These are phyloP conservation scores for Clavispora vitiphila DNA, from an alignment of 805 yeast genomes.

Conservation along the genomic window DNA sequence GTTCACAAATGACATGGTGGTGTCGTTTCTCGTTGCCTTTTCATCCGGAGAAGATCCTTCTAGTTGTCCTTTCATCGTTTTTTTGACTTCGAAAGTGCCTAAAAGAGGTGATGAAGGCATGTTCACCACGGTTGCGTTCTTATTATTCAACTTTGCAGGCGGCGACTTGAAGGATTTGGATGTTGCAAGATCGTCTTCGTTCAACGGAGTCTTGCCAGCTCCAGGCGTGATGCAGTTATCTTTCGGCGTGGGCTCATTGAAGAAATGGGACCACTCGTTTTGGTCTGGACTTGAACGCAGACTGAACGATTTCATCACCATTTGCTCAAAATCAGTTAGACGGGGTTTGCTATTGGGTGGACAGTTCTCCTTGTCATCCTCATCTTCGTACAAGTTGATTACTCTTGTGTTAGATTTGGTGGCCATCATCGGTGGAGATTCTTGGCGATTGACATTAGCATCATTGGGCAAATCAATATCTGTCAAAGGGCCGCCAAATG, in stretches of 20 bases:
- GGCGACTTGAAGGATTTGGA: slow-evolving; percentile 28
- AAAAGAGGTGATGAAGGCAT: slow-evolving; percentile 41
- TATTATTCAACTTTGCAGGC: slow-evolving; percentile 16
- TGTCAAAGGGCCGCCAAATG: slow-evolving; percentile 42
- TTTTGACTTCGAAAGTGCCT: slow-evolving; percentile 10
- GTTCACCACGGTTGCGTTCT: slow-evolving; percentile 22
- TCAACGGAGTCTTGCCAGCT: slow-evolving; percentile 14
- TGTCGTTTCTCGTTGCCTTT: slow-evolving; percentile 33
- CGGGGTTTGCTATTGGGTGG: slow-evolving; percentile 13
- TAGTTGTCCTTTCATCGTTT: slow-evolving; percentile 7
- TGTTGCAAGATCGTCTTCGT: slow-evolving; percentile 26
- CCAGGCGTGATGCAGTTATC: slow-evolving; percentile 22
- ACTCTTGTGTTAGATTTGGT: slow-evolving; percentile 51
- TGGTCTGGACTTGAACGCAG: slow-evolving; percentile 34
- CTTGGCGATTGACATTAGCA: slow-evolving; percentile 13
- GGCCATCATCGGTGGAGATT: slow-evolving; percentile 48
- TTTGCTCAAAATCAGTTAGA: slow-evolving; percentile 19
- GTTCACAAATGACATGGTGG: slow-evolving; percentile 21
- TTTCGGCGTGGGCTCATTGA: slow-evolving; percentile 38
- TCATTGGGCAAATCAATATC: slow-evolving; percentile 39
- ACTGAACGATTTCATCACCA: slow-evolving; percentile 23
- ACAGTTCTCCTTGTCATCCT: slow-evolving; percentile 24
- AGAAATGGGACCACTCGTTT: slow-evolving; percentile 42
- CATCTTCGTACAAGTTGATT: slow-evolving; percentile 44
- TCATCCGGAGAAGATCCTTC: slow-evolving; percentile 27